phyloP scores from a whole-genome alignment of 345 rosid species.

The Eucalyptus pauciflora region DNA sequence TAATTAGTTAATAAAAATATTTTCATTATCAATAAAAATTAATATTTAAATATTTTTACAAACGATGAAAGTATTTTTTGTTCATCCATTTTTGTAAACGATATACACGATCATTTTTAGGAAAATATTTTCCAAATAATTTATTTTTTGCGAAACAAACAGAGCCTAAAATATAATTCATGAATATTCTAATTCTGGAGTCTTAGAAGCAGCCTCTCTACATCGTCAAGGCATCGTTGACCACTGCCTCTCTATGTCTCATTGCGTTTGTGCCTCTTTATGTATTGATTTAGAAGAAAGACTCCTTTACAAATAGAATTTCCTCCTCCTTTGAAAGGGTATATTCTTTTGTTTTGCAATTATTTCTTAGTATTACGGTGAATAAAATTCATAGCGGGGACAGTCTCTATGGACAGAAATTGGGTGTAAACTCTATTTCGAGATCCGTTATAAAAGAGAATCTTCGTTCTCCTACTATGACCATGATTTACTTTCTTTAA shows the following conservation, averaged over 20 bases:
- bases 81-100: not conserved
- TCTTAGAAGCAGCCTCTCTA: not conserved
- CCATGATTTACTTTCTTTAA: not conserved
- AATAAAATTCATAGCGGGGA: not conserved
- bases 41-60: too few species aligned
- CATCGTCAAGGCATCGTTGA: not conserved
- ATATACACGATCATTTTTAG: too few species aligned
- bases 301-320: not conserved
- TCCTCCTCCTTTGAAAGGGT: not conserved
- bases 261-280: not conserved
- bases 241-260: not conserved
- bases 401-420: not conserved
- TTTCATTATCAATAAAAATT: too few species aligned
- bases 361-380: not conserved
- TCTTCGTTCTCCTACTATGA: not conserved
- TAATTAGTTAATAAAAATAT: too few species aligned
- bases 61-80: too few species aligned
- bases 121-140: too few species aligned
- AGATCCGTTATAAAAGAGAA: not conserved
- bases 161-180: not conserved
- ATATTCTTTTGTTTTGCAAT: not conserved
- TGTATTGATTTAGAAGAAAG: not conserved
- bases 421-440: not conserved
- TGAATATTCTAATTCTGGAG: not conserved
- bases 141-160: rapidly evolving